phyloP scores from a whole-genome alignment of 495 filamentous ascomycete species.

The Podospora appendiculata region DNA sequence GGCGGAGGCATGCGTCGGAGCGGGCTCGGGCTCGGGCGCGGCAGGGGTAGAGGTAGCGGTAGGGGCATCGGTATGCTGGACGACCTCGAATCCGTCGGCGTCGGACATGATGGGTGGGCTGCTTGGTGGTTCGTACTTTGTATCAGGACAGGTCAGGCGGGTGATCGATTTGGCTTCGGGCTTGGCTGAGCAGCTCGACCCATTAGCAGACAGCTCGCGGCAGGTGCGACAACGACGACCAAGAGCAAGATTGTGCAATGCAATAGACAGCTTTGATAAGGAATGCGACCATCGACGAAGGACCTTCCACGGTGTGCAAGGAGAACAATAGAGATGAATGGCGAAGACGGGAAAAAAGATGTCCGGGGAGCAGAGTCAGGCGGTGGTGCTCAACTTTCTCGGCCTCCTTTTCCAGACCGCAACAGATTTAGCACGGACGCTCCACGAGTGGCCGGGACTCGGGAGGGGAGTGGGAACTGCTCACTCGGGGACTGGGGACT shows the following conservation, averaged over 20 bases:
- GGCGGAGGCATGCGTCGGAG: constrained; percentile 14
- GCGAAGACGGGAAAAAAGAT: not conserved
- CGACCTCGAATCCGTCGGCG: constrained; percentile 32
- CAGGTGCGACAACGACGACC: too few species aligned
- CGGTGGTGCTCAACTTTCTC: not conserved
- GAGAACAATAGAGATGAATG: not conserved
- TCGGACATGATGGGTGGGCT: constrained; percentile 34
- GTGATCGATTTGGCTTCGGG: too few species aligned
- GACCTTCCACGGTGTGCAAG: too few species aligned
- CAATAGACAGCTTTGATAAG: too few species aligned
- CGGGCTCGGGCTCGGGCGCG: constrained; percentile 17
- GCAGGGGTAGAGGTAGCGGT: constrained; percentile 20
- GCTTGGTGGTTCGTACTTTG: too few species aligned
- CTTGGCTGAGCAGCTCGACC: too few species aligned
- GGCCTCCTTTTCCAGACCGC: constrained; percentile 3
- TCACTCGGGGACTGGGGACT: not conserved
- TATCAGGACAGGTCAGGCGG: too few species aligned
- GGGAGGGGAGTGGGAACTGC: not conserved
- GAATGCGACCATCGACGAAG: too few species aligned
- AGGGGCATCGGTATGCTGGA: constrained; percentile 29
- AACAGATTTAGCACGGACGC: not conserved
- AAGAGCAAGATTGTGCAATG: too few species aligned
- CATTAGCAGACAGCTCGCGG: too few species aligned
- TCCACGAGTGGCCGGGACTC: not conserved
- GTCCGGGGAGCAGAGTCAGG: not conserved